Conservation (phyloP, 495 filamentous ascomycete genomes). For the Xylaria bambusicola region DNA sequence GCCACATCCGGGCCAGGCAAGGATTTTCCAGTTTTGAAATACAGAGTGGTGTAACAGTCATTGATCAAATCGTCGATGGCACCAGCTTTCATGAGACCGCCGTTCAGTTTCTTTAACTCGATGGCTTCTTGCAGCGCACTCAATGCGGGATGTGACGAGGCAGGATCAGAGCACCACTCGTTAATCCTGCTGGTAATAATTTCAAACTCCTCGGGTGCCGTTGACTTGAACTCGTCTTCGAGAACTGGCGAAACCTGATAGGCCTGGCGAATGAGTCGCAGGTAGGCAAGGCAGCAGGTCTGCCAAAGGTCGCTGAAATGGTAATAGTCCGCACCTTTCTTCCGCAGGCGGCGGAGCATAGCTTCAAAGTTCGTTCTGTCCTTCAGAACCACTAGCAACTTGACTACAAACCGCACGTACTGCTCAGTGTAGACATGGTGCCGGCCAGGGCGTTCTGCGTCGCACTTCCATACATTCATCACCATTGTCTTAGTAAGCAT, state of each 20-base stretch:
- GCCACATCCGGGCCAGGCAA: constrained; percentile 36
- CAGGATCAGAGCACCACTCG: constrained; percentile 51
- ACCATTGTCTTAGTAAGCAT: constrained; percentile 96
- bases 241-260: constrained; percentile 65
- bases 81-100: constrained; percentile 77
- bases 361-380: constrained; percentile 80
- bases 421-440: constrained; percentile 93
- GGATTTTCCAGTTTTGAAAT: constrained; percentile 51
- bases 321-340: constrained; percentile 80
- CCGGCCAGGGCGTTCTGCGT: constrained; percentile 83
- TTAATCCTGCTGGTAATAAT: constrained; percentile 51
- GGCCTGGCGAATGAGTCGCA: constrained; percentile 71
- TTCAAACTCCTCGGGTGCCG: constrained; percentile 80
- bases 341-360: constrained; percentile 77
- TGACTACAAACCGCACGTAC: constrained; percentile 80
- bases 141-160: constrained; percentile 52
- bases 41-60: constrained; percentile 84
- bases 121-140: constrained; percentile 79
- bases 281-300: constrained; percentile 70
- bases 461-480: constrained; percentile 94
- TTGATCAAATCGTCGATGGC: constrained; percentile 87
- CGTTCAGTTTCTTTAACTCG: constrained; percentile 90
- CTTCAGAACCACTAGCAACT: constrained; percentile 70
- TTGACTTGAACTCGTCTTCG: constrained; percentile 78
- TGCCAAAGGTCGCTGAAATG: constrained; percentile 86